Conservation (phyloP, 805 yeast species). For the Wickerhamomyces hampshirensis region DNA sequence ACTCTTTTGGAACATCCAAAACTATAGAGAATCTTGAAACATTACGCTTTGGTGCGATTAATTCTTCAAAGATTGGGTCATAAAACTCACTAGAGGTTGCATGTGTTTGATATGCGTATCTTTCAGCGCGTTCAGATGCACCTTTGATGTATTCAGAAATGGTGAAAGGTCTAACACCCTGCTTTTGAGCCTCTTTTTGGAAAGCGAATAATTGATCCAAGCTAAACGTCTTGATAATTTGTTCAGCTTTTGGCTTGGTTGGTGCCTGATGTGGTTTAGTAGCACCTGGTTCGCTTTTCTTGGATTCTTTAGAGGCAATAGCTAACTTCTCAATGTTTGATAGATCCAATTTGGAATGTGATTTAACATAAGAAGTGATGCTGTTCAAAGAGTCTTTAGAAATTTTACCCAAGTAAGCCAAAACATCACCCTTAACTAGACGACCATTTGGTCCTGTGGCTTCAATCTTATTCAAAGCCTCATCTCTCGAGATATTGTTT, state of each 20-base stretch:
- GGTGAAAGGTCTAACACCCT: slow-evolving; percentile 17
- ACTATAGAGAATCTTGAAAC: slow-evolving; percentile 39
- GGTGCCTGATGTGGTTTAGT: slow-evolving; percentile 13
- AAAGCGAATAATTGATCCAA: slow-evolving; percentile 23
- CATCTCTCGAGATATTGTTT: slow-evolving; percentile 59
- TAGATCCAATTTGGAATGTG: slow-evolving; percentile 63
- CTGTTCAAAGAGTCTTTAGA: slow-evolving; percentile 46
- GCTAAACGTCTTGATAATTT: slow-evolving; percentile 29
- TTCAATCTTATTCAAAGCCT: slow-evolving; percentile 64
- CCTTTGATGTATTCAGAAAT: slow-evolving; percentile 31
- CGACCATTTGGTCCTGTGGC: slow-evolving; percentile 92
- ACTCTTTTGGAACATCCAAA: slow-evolving; percentile 23
- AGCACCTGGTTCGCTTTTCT: slow-evolving; percentile 13
- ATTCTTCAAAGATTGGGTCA: slow-evolving; percentile 57
- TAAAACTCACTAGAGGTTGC: slow-evolving; percentile 41
- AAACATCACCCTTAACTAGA: slow-evolving; percentile 84
- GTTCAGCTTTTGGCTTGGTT: slow-evolving; percentile 28
- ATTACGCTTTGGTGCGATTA: slow-evolving; percentile 41
- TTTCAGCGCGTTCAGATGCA: slow-evolving; percentile 44
- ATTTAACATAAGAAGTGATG: slow-evolving; percentile 52
- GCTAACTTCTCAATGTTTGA: slow-evolving; percentile 48
- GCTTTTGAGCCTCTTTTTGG: slow-evolving; percentile 27
- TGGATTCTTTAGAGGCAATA: slow-evolving; percentile 27
- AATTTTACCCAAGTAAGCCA: slow-evolving; percentile 76
- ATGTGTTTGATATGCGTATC: slow-evolving; percentile 35